These are phyloP conservation scores for Daldinia eschscholtzii DNA, from an alignment of 2,329 filamentous ascomycete genomes.

Conservation along the genomic window DNA sequence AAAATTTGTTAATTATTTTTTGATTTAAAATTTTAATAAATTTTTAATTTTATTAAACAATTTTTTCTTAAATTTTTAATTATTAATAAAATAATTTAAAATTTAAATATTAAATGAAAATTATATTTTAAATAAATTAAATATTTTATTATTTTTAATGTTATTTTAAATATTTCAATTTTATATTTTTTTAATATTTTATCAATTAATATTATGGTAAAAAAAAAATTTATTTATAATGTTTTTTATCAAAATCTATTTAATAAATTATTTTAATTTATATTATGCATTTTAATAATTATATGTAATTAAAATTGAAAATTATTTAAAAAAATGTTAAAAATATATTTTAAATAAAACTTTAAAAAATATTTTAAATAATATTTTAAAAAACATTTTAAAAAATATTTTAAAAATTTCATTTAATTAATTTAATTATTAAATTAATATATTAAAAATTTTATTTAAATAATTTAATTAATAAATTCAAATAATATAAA, in stretches of 20 bases:
- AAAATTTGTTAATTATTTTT: no score
- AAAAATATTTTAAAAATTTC: background rate
- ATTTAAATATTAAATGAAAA: background rate
- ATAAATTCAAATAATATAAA: constrained; percentile 9
- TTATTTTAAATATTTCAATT: background rate
- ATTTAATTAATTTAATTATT: no score
- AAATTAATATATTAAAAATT: no score
- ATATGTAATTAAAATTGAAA: background rate
- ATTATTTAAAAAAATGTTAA: background rate
- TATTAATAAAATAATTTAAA: no score
- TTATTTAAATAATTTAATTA: constrained; percentile 7
- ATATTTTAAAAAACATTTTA: no score
- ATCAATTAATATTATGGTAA: background rate
- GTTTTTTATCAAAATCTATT: background rate
- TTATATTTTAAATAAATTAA: constrained; percentile 2
- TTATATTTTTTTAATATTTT: constrained; percentile 3
- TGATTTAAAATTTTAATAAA: no score
- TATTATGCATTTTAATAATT: constrained; percentile 1
- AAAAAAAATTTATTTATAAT: background rate
- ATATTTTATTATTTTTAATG: background rate
- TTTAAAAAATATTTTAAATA: no score
- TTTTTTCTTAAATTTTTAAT: no score
- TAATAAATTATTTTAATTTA: background rate
- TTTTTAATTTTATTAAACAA: no score
- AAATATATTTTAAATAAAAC: no score